Percentiles rank a stretch among this genome's conserved stretches.
These are phyloP conservation scores for Aureobasidium sp. DNA, from an alignment of 2,329 filamentous ascomycete species.

Conservation along the genomic window DNA sequence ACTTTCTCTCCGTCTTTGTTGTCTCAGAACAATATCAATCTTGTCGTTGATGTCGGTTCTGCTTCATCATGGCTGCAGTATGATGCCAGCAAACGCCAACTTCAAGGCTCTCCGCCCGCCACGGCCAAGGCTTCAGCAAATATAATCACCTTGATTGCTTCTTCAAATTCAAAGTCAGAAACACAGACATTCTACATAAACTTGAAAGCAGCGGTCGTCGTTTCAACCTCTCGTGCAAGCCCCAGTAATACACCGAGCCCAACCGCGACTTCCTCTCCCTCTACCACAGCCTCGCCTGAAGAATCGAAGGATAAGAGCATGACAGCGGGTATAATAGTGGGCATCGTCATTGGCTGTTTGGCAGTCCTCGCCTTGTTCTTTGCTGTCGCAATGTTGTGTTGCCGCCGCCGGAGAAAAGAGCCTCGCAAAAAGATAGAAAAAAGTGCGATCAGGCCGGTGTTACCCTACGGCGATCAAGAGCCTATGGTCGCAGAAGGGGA, in stretches of 20 bases:
- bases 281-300: not conserved
- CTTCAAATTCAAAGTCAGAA: constrained; percentile 23
- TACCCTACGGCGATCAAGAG: constrained; percentile 16
- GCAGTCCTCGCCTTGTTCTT: constrained; percentile 22
- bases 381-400: constrained; percentile 22
- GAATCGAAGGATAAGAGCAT: constrained; percentile 14
- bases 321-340: constrained; percentile 24
- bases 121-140: constrained; percentile 33
- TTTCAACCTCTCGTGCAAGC: not conserved
- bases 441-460: constrained; percentile 35
- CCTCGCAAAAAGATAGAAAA: constrained; percentile 23
- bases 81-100: constrained; percentile 35
- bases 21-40: constrained; percentile 31
- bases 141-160: constrained; percentile 33
- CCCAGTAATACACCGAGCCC: constrained; percentile 11
- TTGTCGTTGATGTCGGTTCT: constrained; percentile 39
- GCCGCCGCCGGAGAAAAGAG: constrained; percentile 21
- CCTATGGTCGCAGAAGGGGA: not conserved
- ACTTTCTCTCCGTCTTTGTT: constrained; percentile 40
- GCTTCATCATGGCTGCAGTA: constrained; percentile 44
- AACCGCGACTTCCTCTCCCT: constrained; percentile 18
- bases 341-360: constrained; percentile 28
- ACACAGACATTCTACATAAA: constrained; percentile 40
- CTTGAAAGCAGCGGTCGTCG: constrained; percentile 19
- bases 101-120: constrained; percentile 44